Base-by-base conservation (phyloP, 2,329 filamentous ascomycete genomes). In the Stemphylium lycopersici region DNA sequence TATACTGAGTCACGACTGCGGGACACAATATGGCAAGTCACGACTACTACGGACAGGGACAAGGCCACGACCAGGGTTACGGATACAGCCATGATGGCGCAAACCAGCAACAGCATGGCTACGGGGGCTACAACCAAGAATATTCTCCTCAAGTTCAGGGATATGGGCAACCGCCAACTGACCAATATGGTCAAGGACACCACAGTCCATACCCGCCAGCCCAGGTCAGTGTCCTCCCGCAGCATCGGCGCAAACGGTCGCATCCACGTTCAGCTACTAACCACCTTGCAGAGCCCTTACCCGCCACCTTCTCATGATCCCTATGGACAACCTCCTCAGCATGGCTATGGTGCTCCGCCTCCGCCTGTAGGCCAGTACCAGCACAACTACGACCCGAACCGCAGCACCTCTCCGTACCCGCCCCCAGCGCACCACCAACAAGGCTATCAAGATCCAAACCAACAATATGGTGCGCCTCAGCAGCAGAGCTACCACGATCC, bases 401-500 rank as follows among this genome's bases (percentile, higher is more conserved):
- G 73, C 55, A 65, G 67, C 39, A 65, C 70, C 37, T 74, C 70
- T 33, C 72, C 73, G 34, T 76, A 76, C 51, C 68, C 70, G 36
- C 69, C 68, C 3, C 55, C 63, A 34, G 58, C 59, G n/a, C 65
- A 70, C 36, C 66, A 69, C 45, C 67, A 65, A 40, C 59, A 60
- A 40, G 49, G 38, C 40, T 62, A 67, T 33, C 59, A 62, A 6
- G 62, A 64, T 13, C 61, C 61, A 3, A 59, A 43, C 45, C 63
- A 69, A 52, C 58, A 59, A 12, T 60, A 69, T n/a, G 64, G 63
- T 3, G 55, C 48, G n/a, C 52, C 48, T 24, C 61, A 61, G 29
- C 56, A 56, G 18, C 61, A 61, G n/a, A 48, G 51, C 12, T 39
- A 56, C 15, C 48, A 57, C 2, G 51, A 57, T 16, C 32, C 37